Evolutionary conservation across 352 stramenopile species (phyloP), one percentile per base, ranked within the genome.

Genomic region (Globisporangium radiosum): DNA sequence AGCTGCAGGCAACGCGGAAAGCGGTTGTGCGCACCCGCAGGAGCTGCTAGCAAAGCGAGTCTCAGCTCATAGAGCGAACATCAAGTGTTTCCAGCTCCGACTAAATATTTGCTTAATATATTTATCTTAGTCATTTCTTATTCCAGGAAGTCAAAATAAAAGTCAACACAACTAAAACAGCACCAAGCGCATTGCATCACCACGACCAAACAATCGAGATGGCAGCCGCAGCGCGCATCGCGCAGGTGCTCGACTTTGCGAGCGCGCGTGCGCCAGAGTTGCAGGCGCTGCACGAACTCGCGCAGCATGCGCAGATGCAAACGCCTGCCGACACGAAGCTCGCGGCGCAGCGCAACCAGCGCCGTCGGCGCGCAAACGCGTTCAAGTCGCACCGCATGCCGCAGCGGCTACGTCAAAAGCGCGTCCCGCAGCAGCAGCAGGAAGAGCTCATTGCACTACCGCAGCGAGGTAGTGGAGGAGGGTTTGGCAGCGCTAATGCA

Each of bases 211-310:
- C 25, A 33, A 33, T 33, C 19, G 38, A n/a, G 63, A 72, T 71
- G 70, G 64, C 70, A 63, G 66, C 66, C 7, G 66, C 66, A 40
- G 61, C 75, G 39, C 74, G 79, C 59, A 72, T 93, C 60, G 56
- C 88, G 49, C 78, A 91, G 63, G 84, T 93, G 78, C 80, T 93
- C 39, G 77, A 91, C 40, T 91, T 93, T 55, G 81, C 84, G 19
- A 71, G 63, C 40, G 75, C 77, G 42, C 83, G 83, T 38, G 83
- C 81, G 44, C 76, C 76, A 7, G 83, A 93, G 75, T 79, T 93
- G 8, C 73, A 86, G 62, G 78, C 81, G 54, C 70, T 93, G 47
- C 76, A 90, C 7, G 81, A 91, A 47, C 43, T 85, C 2, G 73
- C 81, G 9, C 73, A 78, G 17, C 64, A 76, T 39, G 49, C 52